Conservation (phyloP, 805 yeast genomes). For the Nematodospora valgi region DNA sequence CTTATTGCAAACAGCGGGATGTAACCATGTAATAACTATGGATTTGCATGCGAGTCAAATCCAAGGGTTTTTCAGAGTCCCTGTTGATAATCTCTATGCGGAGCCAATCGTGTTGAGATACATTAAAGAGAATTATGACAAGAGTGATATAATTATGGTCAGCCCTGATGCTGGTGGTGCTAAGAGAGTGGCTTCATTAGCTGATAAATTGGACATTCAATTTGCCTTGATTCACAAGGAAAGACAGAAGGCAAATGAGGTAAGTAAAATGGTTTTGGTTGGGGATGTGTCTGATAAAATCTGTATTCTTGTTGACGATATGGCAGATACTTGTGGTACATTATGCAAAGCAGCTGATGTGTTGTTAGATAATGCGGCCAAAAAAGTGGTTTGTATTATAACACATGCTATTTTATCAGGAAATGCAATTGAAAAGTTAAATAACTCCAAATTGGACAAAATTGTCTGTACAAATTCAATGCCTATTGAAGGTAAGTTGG, state of each 20-base stretch:
- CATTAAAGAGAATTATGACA: slow-evolving; percentile 60
- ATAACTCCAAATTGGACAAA: slow-evolving; percentile 59
- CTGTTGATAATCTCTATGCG: slow-evolving; percentile 93
- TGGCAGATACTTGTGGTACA: slow-evolving; percentile 99
- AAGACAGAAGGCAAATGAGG: slow-evolving; percentile 92
- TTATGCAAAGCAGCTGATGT: slow-evolving; percentile 92
- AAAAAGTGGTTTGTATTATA: slow-evolving; percentile 84
- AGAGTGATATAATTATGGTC: slow-evolving; percentile 68
- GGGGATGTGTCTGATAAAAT: slow-evolving; percentile 87
- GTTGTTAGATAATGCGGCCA: slow-evolving; percentile 75
- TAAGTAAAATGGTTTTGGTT: slow-evolving; percentile 89
- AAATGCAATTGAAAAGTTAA: slow-evolving; percentile 70
- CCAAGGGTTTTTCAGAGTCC: slow-evolving; percentile 93
- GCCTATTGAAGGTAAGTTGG: slow-evolving; percentile 67
- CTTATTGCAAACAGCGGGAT: slow-evolving; percentile 88
- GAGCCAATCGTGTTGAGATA: slow-evolving; percentile 88
- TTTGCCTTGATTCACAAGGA: slow-evolving; percentile 97
- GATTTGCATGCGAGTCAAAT: slow-evolving; percentile 97
- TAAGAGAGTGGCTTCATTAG: slow-evolving; percentile 90
- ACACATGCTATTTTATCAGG: slow-evolving; percentile 95
- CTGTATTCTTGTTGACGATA: slow-evolving; percentile 89
- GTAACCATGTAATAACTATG: slow-evolving; percentile 94
- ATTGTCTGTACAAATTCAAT: slow-evolving; percentile 93
- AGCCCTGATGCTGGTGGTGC: slow-evolving; percentile 99
- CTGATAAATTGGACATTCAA: slow-evolving; percentile 86